These are phyloP conservation scores for Daldinia decipiens DNA, from an alignment of 495 filamentous ascomycete genomes.

Conservation along the genomic window DNA sequence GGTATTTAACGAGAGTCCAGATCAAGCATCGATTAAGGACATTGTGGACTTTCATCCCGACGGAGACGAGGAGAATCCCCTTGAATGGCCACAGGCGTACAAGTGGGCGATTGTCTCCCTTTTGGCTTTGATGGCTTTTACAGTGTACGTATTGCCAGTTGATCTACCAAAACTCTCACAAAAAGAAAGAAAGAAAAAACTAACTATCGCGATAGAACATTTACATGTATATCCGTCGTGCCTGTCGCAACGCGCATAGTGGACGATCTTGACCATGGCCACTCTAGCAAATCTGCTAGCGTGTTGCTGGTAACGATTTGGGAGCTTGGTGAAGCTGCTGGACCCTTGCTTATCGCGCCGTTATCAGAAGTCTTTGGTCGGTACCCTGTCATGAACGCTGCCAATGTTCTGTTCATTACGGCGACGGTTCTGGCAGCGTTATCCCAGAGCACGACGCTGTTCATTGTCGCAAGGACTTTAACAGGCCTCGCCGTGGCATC, in stretches of 20 bases:
- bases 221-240: conserved; percentile 66
- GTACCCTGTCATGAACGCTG: conserved; percentile 62
- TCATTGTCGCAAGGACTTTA: conserved; percentile 61
- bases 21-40: conserved; percentile 29
- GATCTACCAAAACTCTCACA: neutral
- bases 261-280: conserved; percentile 54
- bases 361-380: conserved; percentile 67
- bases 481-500: conserved; percentile 63
- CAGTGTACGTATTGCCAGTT: conserved; percentile 54
- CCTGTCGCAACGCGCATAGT: conserved; percentile 63
- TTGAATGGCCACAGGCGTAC: conserved; percentile 61
- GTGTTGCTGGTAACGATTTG: conserved; percentile 69
- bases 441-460: conserved; percentile 51
- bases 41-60: conserved; percentile 58
- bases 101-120: conserved; percentile 61
- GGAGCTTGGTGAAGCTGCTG: conserved; percentile 66
- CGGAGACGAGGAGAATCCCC: conserved; percentile 64
- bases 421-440: conserved; percentile 57
- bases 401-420: conserved; percentile 62
- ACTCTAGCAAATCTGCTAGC: conserved; percentile 55
- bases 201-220: conserved; percentile 53
- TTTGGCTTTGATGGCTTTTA: conserved; percentile 63
- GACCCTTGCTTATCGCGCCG: conserved; percentile 68
- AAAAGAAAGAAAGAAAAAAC: too few species aligned
- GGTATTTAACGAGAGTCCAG: conserved; percentile 33